Percentiles rank a stretch among this genome's conserved stretches.
Conservation (phyloP, 2,329 filamentous ascomycete species). For the Colletotrichum horii region DNA sequence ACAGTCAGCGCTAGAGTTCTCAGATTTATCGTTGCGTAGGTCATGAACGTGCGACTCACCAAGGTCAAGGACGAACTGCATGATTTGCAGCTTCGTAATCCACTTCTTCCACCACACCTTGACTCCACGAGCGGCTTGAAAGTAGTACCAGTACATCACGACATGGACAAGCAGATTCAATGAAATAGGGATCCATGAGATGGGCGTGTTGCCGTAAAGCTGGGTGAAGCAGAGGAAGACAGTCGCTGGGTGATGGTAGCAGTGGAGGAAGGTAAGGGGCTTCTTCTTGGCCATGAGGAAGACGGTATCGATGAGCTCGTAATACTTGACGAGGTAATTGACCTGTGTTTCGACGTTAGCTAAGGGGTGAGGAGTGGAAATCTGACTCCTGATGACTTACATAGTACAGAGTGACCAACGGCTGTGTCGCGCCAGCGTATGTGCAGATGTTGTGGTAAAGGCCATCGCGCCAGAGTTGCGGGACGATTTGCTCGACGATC, state of each 20-base stretch:
- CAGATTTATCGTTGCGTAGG: not conserved
- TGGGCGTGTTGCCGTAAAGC: slow-evolving; percentile 80
- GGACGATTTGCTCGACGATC: slow-evolving; percentile 82
- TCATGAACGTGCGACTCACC: slow-evolving; percentile 57
- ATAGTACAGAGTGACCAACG: slow-evolving; percentile 85
- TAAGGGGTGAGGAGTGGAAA: fast-evolving
- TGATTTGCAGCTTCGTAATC: slow-evolving; percentile 89
- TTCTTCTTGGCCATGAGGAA: slow-evolving; percentile 96
- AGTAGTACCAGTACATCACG: slow-evolving; percentile 98
- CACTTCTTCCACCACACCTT: slow-evolving; percentile 96
- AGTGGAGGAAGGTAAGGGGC: slow-evolving; percentile 90
- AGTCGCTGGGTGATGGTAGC: slow-evolving; percentile 90
- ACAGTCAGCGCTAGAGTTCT: not conserved
- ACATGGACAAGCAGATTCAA: slow-evolving; percentile 87
- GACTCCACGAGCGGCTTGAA: slow-evolving; percentile 87
- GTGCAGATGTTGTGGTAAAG: slow-evolving; percentile 83
- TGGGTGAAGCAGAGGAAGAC: slow-evolving; percentile 91
- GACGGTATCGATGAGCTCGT: slow-evolving; percentile 85
- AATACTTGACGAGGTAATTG: slow-evolving; percentile 90
- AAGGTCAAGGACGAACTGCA: slow-evolving; percentile 87
- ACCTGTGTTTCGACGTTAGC: slow-evolving; percentile 60
- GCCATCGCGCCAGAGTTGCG: slow-evolving; percentile 73
- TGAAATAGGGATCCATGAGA: slow-evolving; percentile 85
- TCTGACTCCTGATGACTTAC: slow-evolving; percentile 53
- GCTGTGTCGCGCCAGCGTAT: slow-evolving; percentile 78